Evolutionary conservation across 108 stramenopile species (phyloP).

Genomic region (Nitzschia sp.): DNA sequence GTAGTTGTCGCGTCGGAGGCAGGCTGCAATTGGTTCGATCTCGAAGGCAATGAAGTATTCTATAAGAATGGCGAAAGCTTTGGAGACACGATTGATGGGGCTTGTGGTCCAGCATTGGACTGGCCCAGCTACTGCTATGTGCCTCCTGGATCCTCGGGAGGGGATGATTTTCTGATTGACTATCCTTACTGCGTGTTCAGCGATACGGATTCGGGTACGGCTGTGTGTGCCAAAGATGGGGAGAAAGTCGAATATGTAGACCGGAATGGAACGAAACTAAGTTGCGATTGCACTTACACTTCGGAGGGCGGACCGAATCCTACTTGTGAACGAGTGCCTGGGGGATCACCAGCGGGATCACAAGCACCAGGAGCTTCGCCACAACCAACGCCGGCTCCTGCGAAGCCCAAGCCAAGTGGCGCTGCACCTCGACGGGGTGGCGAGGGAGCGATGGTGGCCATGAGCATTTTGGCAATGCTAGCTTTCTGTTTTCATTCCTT

Average conservation of each 20-base stretch:
- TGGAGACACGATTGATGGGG: slow-evolving; percentile 7
- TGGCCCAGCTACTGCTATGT: slow-evolving; percentile 18
- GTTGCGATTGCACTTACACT: slow-evolving; percentile 14
- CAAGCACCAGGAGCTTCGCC: neutral
- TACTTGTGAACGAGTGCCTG: neutral
- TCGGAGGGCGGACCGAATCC: neutral
- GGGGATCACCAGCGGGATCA: neutral
- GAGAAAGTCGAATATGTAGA: neutral
- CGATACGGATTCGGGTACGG: slow-evolving; percentile 4
- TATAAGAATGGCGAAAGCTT: slow-evolving; percentile 7
- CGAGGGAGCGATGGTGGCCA: neutral
- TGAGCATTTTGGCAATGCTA: too few relatives aligned
- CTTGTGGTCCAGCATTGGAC: slow-evolving; percentile 11
- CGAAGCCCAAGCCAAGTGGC: neutral
- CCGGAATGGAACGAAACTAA: neutral
- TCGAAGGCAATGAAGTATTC: neutral
- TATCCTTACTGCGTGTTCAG: slow-evolving; percentile 25
- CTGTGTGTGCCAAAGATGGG: slow-evolving; percentile 11
- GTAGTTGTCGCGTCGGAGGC: neutral
- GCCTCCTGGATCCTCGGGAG: slow-evolving; percentile 5
- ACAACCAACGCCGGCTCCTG: neutral
- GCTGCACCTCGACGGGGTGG: neutral
- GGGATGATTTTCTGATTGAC: slow-evolving; percentile 14
- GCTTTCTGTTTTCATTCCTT: too few relatives aligned
- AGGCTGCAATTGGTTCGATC: slow-evolving; percentile 18